Evolutionary conservation across 495 filamentous ascomycete species (phyloP).

Genomic region (Letharia columbiana): DNA sequence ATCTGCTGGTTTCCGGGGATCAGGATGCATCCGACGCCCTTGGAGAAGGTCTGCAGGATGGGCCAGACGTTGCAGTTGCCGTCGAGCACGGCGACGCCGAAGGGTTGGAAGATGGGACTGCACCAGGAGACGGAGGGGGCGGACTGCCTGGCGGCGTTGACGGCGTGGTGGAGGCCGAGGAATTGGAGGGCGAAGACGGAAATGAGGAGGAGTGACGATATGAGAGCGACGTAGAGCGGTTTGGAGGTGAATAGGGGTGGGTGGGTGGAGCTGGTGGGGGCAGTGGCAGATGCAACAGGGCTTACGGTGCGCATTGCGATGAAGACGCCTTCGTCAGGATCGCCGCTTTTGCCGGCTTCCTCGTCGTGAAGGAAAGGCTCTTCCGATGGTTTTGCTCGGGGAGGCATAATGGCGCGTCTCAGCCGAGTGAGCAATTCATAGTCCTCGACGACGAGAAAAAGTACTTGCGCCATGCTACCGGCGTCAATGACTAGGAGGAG

Average conservation of each 20-base stretch:
- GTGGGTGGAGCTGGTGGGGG: neutral
- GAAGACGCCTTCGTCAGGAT: neutral
- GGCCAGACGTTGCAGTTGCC: constrained; percentile 21
- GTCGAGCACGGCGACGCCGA: constrained; percentile 20
- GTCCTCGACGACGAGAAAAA: constrained; percentile 20
- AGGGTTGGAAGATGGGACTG: constrained; percentile 22
- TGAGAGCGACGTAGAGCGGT: constrained; percentile 7
- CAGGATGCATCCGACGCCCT: constrained; percentile 22
- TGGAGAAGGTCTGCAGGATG: constrained; percentile 14
- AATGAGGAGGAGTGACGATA: constrained; percentile 12
- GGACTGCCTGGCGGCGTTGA: neutral
- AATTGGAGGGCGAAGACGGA: constrained; percentile 17
- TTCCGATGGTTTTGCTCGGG: neutral
- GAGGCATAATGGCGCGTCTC: neutral
- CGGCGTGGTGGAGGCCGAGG: constrained; percentile 14
- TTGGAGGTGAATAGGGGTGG: constrained; percentile 3
- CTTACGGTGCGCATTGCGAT: neutral
- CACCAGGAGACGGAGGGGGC: constrained; percentile 18
- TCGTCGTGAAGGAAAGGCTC: neutral
- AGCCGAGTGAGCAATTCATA: constrained; percentile 4
- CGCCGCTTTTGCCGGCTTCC: neutral
- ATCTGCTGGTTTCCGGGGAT: constrained; percentile 18
- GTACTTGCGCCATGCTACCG: constrained; percentile 21
- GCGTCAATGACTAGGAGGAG: constrained; percentile 22
- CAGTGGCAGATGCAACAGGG: neutral